Evolutionary conservation across 2,329 filamentous ascomycete species (phyloP), one percentile per base, ranked within the genome.

Genomic region (Pseudogymnoascus sp.): DNA sequence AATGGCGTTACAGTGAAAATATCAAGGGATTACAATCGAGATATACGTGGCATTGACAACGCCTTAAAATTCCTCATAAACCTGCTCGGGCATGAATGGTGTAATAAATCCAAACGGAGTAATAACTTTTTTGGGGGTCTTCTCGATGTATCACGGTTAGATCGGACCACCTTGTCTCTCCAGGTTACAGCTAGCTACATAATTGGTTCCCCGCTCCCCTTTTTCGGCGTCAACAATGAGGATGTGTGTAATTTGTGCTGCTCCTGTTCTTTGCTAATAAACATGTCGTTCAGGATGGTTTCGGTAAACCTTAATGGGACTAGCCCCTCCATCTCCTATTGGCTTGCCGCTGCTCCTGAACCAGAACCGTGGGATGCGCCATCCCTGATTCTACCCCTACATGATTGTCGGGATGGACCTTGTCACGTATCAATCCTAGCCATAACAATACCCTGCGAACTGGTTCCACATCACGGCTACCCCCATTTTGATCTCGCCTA

Each of bases 401-500:
- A 43, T 23, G 19, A 19, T 23, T 23, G 19, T 43, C 41, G 19
- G 41, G 19, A 43, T 43, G 11, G 21, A 14, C 41, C 8, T 43
- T 6, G 19, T 12, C 5, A 43, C 6, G 16, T 2, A 43, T 43
- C 19, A 43, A 33, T n/a, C 41, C 52, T 16, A 6, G 21, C 21
- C 12, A 26, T 26, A 26, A 45, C 21, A 26, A 26, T 45, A 45
- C 41, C 21, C 21, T 14, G 12, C 41, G 4, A 12, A 23, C 19
- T n/a, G 21, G 41, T 26, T 45, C 21, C 41, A 45, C 21, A 26
- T n/a, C 41, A 45, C 41, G 45, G 23, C 45, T 52, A 31, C 23
- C 29, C 45, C n/a, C 7, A 29, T 52, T 52, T 52, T 52, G 45
- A 52, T 52, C 45, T 52, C 45, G 45, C 45, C 45, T 52, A 52